Evolutionary conservation across 306 rosid species (phyloP).

Genomic region (Lagenaria siceraria): DNA sequence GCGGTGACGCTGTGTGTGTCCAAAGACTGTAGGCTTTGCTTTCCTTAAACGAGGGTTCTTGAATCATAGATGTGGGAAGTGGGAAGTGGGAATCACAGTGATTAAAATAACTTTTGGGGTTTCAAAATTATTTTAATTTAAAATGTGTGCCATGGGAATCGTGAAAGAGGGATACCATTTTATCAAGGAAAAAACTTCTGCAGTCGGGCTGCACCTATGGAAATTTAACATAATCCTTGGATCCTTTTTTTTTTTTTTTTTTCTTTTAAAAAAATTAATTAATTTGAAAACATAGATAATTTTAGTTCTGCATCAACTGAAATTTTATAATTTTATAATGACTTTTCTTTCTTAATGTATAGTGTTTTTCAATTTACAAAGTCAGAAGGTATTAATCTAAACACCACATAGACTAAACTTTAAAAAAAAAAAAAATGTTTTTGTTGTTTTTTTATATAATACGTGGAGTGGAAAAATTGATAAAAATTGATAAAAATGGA

Average conservation of each 20-base stretch:
- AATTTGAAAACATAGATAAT: not conserved
- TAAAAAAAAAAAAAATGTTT: too few species aligned
- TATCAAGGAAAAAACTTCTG: too few species aligned
- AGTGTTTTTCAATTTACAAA: too few species aligned
- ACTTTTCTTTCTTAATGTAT: too few species aligned
- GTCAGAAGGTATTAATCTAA: too few species aligned
- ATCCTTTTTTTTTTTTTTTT: not conserved
- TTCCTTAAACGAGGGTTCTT: conserved; percentile 10
- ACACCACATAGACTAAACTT: too few species aligned
- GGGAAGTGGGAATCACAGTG: not conserved
- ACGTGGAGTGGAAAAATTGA: too few species aligned
- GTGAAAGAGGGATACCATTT: not conserved
- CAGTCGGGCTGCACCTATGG: too few species aligned
- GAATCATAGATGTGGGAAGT: not conserved
- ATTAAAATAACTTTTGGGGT: not conserved
- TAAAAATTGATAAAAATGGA: too few species aligned
- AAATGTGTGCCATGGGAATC: not conserved
- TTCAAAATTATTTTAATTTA: not conserved
- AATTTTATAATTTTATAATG: too few species aligned
- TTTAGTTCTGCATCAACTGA: not conserved
- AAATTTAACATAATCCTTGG: not conserved
- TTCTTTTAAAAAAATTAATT: not conserved
- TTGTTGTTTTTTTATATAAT: too few species aligned
- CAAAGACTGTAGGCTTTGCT: not conserved
- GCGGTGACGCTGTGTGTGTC: not conserved